Base-by-base conservation (phyloP, 1,284 basidiomycete species). In the Ceratobasidium sp. region DNA sequence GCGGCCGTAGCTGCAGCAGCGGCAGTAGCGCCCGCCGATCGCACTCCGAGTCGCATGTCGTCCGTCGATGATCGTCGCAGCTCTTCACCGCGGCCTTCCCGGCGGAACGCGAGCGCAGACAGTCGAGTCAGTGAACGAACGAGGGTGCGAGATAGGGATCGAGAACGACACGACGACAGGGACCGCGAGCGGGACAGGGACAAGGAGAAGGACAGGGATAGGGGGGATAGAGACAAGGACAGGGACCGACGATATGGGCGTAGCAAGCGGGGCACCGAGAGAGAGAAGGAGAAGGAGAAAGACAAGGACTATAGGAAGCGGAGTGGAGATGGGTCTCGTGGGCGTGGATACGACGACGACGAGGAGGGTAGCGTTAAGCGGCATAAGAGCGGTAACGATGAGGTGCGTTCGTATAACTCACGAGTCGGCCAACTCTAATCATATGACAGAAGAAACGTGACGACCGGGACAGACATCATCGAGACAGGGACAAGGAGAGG, bases 41-140 rank as follows among this genome's bases (percentile, higher is more conserved):
- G 53, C 40, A 30, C 42, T n/a, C 69, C 69, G 1, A 71, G 69
- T 44, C 73, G 73, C 54, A 66, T 88, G n/a, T 86, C 88, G 12
- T 73, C 80, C 33, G 77, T 81, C 63, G 85, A 86, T 53, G 83
- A 83, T 25, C 73, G 75, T 38, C 87, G 89, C 58, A 89, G 90
- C 8, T 80, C 83, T 3, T 91, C 91, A 7, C 90, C 91, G 14
- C 77, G 83, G 2, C 87, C 86, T 72, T 85, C 86, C 18, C 72
- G 73, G 7, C 73, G 91, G 71, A 89, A 90, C 74, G 82, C 84
- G 48, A 92, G 91, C 76, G 79, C 82, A 46, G 91, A 92, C 73
- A 92, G 91, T 76, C 87, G 89, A 46, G 82, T 84, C 14, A 92
- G 90, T 77, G 87, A 71, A 40, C 85, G 66, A 16, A 61, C 69